Conservation (phyloP, 306 rosid genomes). For the Hylodesmum podocarpum region DNA sequence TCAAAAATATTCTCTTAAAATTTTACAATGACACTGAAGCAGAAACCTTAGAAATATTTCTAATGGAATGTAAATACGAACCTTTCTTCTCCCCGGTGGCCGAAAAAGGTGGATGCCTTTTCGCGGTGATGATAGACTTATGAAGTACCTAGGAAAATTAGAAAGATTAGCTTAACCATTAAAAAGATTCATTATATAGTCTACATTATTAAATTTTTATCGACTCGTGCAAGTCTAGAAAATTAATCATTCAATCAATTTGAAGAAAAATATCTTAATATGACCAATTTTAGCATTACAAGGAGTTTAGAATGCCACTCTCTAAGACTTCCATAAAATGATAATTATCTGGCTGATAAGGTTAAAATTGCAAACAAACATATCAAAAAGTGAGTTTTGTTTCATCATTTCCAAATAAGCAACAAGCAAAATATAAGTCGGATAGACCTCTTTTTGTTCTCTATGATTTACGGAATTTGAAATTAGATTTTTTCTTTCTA, state of each 20-base stretch:
- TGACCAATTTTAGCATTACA: slow-evolving; percentile 14
- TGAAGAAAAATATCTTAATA: background rate
- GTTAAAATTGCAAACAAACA: too few species aligned
- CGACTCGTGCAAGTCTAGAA: background rate
- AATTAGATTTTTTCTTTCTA: background rate
- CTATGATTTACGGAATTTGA: too few species aligned
- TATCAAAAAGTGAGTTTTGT: too few species aligned
- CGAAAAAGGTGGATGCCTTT: slow-evolving; percentile 98
- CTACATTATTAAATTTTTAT: slow-evolving; percentile 20
- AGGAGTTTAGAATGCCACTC: too few species aligned
- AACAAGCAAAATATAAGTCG: too few species aligned
- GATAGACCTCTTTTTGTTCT: too few species aligned
- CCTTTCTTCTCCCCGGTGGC: slow-evolving; percentile 99
- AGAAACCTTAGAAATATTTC: background rate
- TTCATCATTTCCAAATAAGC: too few species aligned
- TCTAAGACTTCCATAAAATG: too few species aligned
- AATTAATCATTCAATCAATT: background rate
- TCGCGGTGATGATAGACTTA: slow-evolving; percentile 93
- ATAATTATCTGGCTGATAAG: too few species aligned
- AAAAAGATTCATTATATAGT: background rate
- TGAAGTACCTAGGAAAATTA: slow-evolving; percentile 67
- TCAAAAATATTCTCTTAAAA: background rate
- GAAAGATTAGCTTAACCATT: slow-evolving; percentile 32
- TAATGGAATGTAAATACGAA: slow-evolving; percentile 38
- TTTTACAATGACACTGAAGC: slow-evolving; percentile 6